Conservation (phyloP, 139 green algal genomes). For the Closterium sp. region DNA sequence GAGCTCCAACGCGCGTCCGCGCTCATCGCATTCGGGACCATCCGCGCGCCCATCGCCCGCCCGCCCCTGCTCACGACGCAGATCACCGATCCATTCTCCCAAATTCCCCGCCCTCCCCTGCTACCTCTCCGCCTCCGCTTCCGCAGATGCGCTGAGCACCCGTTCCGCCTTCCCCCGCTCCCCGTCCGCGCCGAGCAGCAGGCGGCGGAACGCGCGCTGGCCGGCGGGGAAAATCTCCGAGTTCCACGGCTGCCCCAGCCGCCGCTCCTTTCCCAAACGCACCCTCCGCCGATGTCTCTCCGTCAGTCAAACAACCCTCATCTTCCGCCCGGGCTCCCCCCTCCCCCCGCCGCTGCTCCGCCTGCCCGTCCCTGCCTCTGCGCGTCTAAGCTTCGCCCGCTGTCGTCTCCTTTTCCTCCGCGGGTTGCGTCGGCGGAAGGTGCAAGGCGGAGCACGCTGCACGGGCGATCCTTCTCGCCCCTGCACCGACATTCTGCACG, state of each 20-base stretch:
- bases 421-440: too few species aligned
- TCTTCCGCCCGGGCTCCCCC: not conserved
- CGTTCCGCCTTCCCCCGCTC: not conserved
- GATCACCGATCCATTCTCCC: not conserved
- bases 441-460: too few species aligned
- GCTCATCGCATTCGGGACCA: too few species aligned
- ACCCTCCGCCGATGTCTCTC: not conserved
- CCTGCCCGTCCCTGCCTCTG: too few species aligned
- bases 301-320: not conserved
- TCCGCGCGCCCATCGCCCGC: too few species aligned
- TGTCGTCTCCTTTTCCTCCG: too few species aligned
- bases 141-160: not conserved
- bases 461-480: too few species aligned
- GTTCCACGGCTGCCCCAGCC: not conserved
- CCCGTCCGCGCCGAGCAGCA: not conserved
- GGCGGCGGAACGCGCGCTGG: not conserved
- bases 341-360: not conserved
- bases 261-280: not conserved
- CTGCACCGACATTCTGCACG: too few species aligned
- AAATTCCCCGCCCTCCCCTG: not conserved
- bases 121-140: not conserved
- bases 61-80: too few species aligned
- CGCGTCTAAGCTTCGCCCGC: too few species aligned
- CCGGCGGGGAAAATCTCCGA: not conserved
- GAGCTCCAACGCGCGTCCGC: not conserved